phyloP scores from a whole-genome alignment of 345 rosid species.

The Aquilaria malaccensis region DNA sequence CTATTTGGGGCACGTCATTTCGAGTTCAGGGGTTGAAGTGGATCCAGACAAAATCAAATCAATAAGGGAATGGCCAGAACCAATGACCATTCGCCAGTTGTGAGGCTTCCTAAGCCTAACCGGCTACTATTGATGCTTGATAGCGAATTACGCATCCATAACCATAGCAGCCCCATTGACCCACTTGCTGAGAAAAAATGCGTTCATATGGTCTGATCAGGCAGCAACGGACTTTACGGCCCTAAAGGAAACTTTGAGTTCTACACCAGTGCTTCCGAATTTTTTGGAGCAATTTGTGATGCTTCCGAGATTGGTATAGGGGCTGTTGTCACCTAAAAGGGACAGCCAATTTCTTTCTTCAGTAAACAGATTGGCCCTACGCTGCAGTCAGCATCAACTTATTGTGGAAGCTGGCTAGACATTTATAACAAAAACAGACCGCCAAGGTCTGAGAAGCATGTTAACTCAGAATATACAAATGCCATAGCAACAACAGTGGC shows the following conservation, averaged over 20 bases:
- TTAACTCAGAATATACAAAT: too few species aligned
- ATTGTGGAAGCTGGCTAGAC: background rate
- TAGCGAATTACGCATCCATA: background rate
- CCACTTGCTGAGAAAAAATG: background rate
- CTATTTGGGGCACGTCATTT: constrained; percentile 4
- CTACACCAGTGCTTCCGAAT: background rate
- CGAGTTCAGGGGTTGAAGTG: background rate
- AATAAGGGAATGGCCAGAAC: background rate
- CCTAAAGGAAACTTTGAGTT: background rate
- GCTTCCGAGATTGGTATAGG: background rate
- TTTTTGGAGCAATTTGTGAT: background rate
- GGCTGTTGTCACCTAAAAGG: background rate
- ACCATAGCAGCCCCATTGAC: background rate
- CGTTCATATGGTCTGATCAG: background rate
- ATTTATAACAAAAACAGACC: background rate
- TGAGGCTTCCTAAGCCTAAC: background rate
- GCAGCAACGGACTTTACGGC: background rate
- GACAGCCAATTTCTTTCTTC: background rate
- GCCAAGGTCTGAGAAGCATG: background rate
- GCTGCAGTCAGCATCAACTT: background rate
- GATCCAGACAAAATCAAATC: too few species aligned
- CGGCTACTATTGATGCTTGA: constrained; percentile 2
- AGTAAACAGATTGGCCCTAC: background rate
- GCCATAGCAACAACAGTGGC: too few species aligned
- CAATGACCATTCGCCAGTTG: background rate